A percentile compares a stretch with the other conserved stretches of the same genome.
These are phyloP conservation scores for Fomitopsis schrenkii DNA, from an alignment of 1,284 basidiomycete genomes.

Conservation along the genomic window DNA sequence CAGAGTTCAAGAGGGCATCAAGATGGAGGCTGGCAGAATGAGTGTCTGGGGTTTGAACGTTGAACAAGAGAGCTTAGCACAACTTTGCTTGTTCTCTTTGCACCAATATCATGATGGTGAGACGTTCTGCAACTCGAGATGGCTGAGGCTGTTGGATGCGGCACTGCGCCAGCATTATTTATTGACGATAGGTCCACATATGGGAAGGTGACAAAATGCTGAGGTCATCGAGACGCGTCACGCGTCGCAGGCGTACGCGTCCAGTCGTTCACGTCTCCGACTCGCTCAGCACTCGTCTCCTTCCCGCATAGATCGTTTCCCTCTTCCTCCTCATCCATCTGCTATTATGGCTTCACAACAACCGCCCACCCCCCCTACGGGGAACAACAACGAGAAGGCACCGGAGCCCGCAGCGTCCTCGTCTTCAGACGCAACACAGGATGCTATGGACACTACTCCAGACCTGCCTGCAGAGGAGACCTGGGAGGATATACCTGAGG, in stretches of 20 bases:
- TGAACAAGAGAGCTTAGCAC: too few relatives aligned
- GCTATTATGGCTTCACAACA: slow-evolving; percentile 59
- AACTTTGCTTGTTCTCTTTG: too few relatives aligned
- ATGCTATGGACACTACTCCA: slow-evolving; percentile 69
- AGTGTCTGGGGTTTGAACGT: too few relatives aligned
- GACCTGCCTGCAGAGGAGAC: slow-evolving; percentile 70
- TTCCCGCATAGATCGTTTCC: neutral
- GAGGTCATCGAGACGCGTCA: slow-evolving; percentile 1
- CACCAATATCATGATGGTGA: too few relatives aligned
- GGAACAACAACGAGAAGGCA: slow-evolving; percentile 48
- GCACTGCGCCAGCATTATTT: neutral
- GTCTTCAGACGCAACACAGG: slow-evolving; percentile 26
- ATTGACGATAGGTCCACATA: neutral
- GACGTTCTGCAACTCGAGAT: too few relatives aligned
- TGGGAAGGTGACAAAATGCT: neutral
- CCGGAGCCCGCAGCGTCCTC: slow-evolving; percentile 29
- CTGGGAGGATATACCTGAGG: slow-evolving; percentile 81
- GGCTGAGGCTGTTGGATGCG: too few relatives aligned
- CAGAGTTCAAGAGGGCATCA: too few relatives aligned
- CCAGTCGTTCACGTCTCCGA: neutral
- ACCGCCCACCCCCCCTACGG: slow-evolving; percentile 50
- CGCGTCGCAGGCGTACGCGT: slow-evolving; percentile 2
- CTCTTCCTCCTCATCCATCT: slow-evolving; percentile 8
- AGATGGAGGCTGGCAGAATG: too few relatives aligned
- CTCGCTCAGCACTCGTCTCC: neutral